Evolutionary conservation across 305 asterid species (phyloP), one percentile per base, ranked within the genome.

Genomic region (Fraxinus latifolia): DNA sequence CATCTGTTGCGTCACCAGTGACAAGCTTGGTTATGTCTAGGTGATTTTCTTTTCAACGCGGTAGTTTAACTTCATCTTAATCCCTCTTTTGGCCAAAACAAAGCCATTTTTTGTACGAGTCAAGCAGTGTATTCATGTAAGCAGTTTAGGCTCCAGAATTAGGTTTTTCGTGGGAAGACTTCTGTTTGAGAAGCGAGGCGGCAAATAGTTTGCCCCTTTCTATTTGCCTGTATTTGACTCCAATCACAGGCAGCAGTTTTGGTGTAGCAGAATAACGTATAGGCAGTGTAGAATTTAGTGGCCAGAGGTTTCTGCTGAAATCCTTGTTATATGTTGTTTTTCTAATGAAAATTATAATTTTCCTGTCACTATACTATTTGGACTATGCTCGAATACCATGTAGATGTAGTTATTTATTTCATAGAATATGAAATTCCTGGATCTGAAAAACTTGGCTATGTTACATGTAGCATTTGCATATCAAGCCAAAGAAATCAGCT

Each of bases 11-110:
- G 25, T 78, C 94, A 12, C 60, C 90, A 2, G n/a, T 90, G 70
- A 75, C 91, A 5, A 90, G 85, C 85, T 67, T 94, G 89, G 96
- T 94, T 15, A 89, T 92, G 94, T 90, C 97, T 7, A 82, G 91
- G 84, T 93, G 89, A 93, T 80, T 78, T 33, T 75, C 12, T 37
- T 29, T 11, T 6, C 1, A 4, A 60, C 55, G 37, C 0, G 9
- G 6, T 67, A 25, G 1, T 23, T 47, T 47, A n/a, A 58, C 58
- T 9, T 33, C 67, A 9, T 15, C 33, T 8, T 0, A 0, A 5
- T 12, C 55, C 23, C 70, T 58, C 32, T 79, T 1, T 3, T 77
- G 70, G 7, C 32, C 32, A 1, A 9, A 62, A 25, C 5, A 65
- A 27, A 65, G 74, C 37, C 0, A 44, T 8, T 27, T 67, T 67